phyloP scores from a whole-genome alignment of 768 basidiomycete genomes.

The Kwoniella pini region DNA sequence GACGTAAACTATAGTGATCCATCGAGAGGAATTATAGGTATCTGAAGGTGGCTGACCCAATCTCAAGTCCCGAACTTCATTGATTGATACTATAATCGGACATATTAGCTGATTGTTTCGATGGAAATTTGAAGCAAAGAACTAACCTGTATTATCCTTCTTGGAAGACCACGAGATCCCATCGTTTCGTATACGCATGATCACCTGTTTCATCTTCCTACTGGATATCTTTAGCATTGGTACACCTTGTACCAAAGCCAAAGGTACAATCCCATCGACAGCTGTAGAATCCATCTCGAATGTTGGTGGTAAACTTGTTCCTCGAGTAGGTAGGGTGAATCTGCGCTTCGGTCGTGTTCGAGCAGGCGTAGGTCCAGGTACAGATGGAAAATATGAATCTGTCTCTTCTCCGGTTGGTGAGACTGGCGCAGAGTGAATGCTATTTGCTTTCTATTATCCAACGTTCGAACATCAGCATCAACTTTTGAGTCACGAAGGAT shows the following conservation, averaged over 20 bases:
- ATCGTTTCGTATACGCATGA: conserved; percentile 75
- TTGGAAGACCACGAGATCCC: conserved; percentile 50
- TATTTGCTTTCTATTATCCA: neutral
- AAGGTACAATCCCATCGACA: conserved; percentile 20
- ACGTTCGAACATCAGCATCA: neutral
- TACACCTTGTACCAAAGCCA: conserved; percentile 35
- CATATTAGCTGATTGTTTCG: neutral
- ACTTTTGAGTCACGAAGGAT: too few relatives aligned
- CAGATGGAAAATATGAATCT: neutral
- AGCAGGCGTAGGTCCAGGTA: conserved; percentile 3
- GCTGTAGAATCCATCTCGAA: conserved; percentile 8
- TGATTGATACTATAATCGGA: conserved; percentile 68
- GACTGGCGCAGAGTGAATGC: neutral
- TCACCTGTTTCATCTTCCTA: conserved; percentile 69
- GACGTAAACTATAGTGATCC: conserved; percentile 84
- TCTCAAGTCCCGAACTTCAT: conserved; percentile 82
- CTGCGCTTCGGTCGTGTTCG: too few relatives aligned
- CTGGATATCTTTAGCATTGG: conserved; percentile 80
- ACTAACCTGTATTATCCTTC: conserved; percentile 23
- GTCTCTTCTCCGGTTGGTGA: conserved; percentile 6
- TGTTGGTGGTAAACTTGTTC: neutral
- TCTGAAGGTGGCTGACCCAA: conserved; percentile 62
- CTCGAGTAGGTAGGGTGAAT: neutral
- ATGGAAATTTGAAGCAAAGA: neutral
- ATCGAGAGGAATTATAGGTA: conserved; percentile 65